Conservation (phyloP, 73 alveolate species). For the Symbiodinium pilosum region DNA sequence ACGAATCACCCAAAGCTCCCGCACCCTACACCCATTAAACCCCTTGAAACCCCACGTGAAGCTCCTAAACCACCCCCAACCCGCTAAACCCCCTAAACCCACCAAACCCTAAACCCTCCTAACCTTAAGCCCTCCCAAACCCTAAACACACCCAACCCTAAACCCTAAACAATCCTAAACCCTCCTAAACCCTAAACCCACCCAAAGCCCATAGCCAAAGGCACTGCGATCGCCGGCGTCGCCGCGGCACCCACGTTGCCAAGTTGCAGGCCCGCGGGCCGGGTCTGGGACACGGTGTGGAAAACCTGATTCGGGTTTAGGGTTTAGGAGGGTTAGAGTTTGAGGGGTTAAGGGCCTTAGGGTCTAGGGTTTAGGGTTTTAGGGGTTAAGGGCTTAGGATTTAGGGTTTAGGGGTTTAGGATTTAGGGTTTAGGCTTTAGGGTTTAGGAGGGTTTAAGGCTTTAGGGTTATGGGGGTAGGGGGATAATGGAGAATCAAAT, state of each 20-base stretch:
- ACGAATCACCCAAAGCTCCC: too few species aligned
- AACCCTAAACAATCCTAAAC: neutral
- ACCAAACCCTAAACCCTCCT: too few species aligned
- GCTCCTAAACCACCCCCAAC: too few species aligned
- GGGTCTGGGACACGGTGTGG: neutral
- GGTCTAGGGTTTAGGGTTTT: neutral
- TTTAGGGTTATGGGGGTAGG: too few species aligned
- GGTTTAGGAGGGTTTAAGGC: neutral
- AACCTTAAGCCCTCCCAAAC: too few species aligned
- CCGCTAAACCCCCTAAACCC: too few species aligned
- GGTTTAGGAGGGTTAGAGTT: neutral
- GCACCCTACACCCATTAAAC: too few species aligned
- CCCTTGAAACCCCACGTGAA: too few species aligned
- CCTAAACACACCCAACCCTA: too few species aligned
- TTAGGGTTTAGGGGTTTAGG: too few species aligned
- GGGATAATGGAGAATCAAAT: too few species aligned
- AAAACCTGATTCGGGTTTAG: neutral
- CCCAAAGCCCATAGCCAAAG: neutral
- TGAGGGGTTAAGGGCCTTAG: neutral
- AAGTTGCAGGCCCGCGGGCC: neutral
- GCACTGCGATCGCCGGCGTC: constrained; percentile 78
- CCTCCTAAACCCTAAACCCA: neutral
- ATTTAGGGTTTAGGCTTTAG: neutral
- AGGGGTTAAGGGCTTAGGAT: neutral
- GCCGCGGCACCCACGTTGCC: constrained; percentile 58